Conservation (phyloP, 495 filamentous ascomycete species). For the Parachaetomium inaequale region DNA sequence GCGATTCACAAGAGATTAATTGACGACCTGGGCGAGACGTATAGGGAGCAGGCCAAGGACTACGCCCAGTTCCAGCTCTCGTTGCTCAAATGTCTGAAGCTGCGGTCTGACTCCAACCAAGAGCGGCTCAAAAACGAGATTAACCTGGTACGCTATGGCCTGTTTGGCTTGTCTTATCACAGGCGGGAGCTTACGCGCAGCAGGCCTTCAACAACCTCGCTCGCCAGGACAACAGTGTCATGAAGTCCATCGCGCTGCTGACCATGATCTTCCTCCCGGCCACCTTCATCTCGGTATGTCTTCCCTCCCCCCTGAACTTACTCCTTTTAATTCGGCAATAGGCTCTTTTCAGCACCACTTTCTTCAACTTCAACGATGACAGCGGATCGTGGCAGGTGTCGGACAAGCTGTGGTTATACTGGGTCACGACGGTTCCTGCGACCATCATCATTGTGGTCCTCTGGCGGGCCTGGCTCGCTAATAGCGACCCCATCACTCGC, state of each 20-base stretch:
- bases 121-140: slow-evolving; percentile 24
- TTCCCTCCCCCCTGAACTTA: background rate
- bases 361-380: slow-evolving; percentile 22
- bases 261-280: slow-evolving; percentile 44
- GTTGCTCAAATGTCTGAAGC: slow-evolving; percentile 20
- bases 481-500: slow-evolving; percentile 11
- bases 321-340: background rate
- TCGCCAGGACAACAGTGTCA: slow-evolving; percentile 38
- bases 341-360: slow-evolving; percentile 29
- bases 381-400: slow-evolving; percentile 20
- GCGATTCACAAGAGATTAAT: slow-evolving; percentile 11
- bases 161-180: background rate
- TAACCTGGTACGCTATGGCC: slow-evolving; percentile 13
- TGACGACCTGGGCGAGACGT: slow-evolving; percentile 12
- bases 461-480: slow-evolving; percentile 22
- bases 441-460: slow-evolving; percentile 21
- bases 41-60: slow-evolving; percentile 21
- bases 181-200: background rate
- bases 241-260: slow-evolving; percentile 43
- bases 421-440: slow-evolving; percentile 20
- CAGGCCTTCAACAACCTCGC: slow-evolving; percentile 27
- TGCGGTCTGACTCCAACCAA: slow-evolving; percentile 23
- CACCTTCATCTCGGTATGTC: slow-evolving; percentile 35
- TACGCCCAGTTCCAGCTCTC: slow-evolving; percentile 25
- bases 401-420: slow-evolving; percentile 24